Evolutionary conservation across 345 rosid species (phyloP).

Genomic region (Brassica rapa): DNA sequence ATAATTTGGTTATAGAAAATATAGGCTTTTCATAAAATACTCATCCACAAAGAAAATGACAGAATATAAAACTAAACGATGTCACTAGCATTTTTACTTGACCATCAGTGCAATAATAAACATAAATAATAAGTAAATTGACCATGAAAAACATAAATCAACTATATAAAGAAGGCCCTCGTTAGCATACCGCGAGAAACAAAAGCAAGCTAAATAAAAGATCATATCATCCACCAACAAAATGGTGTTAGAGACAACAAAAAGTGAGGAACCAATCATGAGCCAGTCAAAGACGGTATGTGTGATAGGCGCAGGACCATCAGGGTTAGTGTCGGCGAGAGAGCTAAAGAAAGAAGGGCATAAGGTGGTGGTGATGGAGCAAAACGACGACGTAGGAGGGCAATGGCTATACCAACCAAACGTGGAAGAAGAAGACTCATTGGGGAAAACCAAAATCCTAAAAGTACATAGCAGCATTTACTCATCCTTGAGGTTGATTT

Average conservation of each 20-base stretch:
- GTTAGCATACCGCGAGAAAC: neutral
- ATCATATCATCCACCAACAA: neutral
- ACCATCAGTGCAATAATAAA: neutral
- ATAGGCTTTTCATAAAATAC: neutral
- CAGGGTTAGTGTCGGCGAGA: conserved; percentile 82
- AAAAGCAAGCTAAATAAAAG: neutral
- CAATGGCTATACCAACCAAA: conserved; percentile 78
- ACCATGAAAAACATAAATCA: neutral
- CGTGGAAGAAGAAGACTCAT: conserved; percentile 57
- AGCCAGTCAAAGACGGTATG: conserved; percentile 53
- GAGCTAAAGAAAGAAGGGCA: conserved; percentile 83
- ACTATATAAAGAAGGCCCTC: neutral
- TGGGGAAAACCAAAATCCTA: conserved; percentile 46
- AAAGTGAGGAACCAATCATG: neutral
- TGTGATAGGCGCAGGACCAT: conserved; percentile 88
- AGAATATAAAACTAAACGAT: neutral
- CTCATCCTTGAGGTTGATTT: conserved; percentile 58
- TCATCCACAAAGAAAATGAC: neutral
- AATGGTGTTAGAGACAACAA: neutral
- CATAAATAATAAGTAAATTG: neutral
- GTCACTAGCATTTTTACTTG: neutral
- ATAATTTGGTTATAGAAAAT: neutral
- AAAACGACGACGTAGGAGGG: conserved; percentile 80
- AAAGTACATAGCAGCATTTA: conserved; percentile 82
- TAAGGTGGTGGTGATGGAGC: conserved; percentile 65